A percentile compares a stretch with the other conserved stretches of the same genome.
Evolutionary conservation across 1,139 yeast genomes (phyloP).

Genomic region (Debaryomyces subglobosus): DNA sequence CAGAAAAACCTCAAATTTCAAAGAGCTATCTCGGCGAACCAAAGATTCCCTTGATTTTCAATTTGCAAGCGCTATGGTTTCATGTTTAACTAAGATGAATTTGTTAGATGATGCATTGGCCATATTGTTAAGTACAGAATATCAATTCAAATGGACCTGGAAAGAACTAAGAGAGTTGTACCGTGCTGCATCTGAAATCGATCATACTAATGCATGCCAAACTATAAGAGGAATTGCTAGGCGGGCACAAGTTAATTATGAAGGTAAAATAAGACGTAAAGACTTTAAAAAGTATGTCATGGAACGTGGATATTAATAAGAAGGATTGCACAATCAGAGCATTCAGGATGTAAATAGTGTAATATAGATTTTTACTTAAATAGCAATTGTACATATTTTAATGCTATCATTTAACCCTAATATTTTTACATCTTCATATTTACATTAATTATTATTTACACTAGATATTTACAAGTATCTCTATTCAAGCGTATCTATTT

Average conservation of each 20-base stretch:
- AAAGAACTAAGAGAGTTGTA: slow-evolving; percentile 53
- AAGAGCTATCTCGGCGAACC: slow-evolving; percentile 31
- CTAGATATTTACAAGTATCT: slow-evolving; percentile 11
- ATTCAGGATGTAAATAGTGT: slow-evolving; percentile 19
- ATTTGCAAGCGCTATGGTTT: slow-evolving; percentile 69
- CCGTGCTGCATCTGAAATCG: slow-evolving; percentile 51
- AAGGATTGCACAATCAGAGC: slow-evolving; percentile 5
- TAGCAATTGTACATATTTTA: slow-evolving; percentile 12
- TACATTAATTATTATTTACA: slow-evolving; percentile 9
- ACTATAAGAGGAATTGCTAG: slow-evolving; percentile 41
- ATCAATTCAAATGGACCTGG: slow-evolving; percentile 75
- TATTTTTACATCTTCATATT: neutral
- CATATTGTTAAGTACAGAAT: slow-evolving; percentile 65
- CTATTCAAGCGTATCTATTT: slow-evolving; percentile 4
- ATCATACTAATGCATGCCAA: slow-evolving; percentile 43
- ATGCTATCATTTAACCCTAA: neutral
- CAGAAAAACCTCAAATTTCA: slow-evolving; percentile 58
- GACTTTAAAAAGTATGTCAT: slow-evolving; percentile 35
- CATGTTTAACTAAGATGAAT: slow-evolving; percentile 52
- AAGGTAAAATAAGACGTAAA: slow-evolving; percentile 42
- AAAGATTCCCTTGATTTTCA: slow-evolving; percentile 62
- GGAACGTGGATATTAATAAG: slow-evolving; percentile 34
- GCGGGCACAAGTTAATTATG: slow-evolving; percentile 37
- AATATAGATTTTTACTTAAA: slow-evolving; percentile 8
- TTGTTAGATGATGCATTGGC: slow-evolving; percentile 71